Evolutionary conservation across 257 asterid species (phyloP).

Genomic region (Scutellaria baicalensis): DNA sequence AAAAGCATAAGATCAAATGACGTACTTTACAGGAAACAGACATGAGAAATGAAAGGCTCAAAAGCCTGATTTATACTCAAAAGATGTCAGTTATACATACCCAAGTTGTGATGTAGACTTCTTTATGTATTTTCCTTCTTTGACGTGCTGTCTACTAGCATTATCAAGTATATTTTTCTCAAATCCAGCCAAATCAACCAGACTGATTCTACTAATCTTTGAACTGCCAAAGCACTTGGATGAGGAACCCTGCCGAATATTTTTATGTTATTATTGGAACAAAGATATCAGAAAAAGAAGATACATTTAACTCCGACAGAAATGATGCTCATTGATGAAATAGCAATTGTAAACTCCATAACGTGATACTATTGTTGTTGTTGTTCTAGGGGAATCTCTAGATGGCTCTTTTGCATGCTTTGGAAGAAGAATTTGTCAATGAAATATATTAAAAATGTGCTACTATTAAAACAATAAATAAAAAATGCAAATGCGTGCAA

Average conservation of each 20-base stretch:
- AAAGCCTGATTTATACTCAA: background rate
- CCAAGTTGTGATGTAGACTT: conserved; percentile 90
- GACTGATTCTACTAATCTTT: conserved; percentile 80
- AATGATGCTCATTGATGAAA: background rate
- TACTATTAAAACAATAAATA: too few relatives aligned
- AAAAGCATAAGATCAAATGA: background rate
- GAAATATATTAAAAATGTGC: background rate
- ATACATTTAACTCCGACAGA: background rate
- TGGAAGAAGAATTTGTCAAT: background rate
- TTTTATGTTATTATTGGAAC: background rate
- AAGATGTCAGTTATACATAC: conserved; percentile 53
- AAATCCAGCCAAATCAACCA: conserved; percentile 90
- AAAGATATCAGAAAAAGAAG: background rate
- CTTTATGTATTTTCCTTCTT: conserved; percentile 80
- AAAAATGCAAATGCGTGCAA: too few relatives aligned
- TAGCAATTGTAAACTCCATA: background rate
- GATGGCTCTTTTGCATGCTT: background rate
- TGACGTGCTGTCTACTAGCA: conserved; percentile 57
- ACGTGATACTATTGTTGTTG: background rate
- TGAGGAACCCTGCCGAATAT: conserved; percentile 62
- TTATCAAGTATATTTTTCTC: conserved; percentile 64
- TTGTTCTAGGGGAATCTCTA: background rate
- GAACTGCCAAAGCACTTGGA: conserved; percentile 92
- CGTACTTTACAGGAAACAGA: background rate
- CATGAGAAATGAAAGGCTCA: background rate